Percentiles rank a stretch among this genome's conserved stretches.
Conservation (phyloP, 2,329 filamentous ascomycete genomes). For the Ophiocordyceps camponoti-saundersi region DNA sequence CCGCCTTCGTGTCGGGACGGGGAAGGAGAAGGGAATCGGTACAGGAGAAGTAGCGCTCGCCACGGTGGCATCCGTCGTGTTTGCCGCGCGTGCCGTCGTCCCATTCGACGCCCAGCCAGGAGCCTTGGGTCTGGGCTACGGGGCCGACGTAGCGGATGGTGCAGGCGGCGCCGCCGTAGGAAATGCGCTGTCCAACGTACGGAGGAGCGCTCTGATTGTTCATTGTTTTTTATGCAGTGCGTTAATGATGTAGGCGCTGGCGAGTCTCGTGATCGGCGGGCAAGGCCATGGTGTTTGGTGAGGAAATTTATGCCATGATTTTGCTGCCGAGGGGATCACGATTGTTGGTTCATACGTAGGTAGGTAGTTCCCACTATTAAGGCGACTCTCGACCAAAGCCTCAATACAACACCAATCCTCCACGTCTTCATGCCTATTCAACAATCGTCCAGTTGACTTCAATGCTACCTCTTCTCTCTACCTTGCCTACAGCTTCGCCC, state of each 20-base stretch:
- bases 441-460: too few species aligned
- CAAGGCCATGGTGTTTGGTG: too few species aligned
- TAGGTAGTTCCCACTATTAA: background rate
- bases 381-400: background rate
- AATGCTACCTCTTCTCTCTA: background rate
- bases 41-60: slow-evolving; percentile 72
- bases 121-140: slow-evolving; percentile 57
- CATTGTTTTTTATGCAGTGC: background rate
- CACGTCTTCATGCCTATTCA: background rate
- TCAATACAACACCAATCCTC: background rate
- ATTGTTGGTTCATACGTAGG: too few species aligned
- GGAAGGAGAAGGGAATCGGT: slow-evolving; percentile 6
- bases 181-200: slow-evolving; percentile 57
- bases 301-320: too few species aligned
- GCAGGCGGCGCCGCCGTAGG: slow-evolving; percentile 60
- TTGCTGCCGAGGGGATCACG: too few species aligned
- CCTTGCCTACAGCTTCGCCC: slow-evolving; percentile 42
- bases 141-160: slow-evolving; percentile 72
- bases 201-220: slow-evolving; percentile 4
- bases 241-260: too few species aligned
- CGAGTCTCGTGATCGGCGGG: too few species aligned
- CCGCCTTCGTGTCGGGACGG: too few species aligned
- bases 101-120: slow-evolving; percentile 95
- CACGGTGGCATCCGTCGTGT: slow-evolving; percentile 72
- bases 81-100: slow-evolving; percentile 76